Evolutionary conservation across 139 green algal species (phyloP).

Genomic region (Coccomyxa sp.): DNA sequence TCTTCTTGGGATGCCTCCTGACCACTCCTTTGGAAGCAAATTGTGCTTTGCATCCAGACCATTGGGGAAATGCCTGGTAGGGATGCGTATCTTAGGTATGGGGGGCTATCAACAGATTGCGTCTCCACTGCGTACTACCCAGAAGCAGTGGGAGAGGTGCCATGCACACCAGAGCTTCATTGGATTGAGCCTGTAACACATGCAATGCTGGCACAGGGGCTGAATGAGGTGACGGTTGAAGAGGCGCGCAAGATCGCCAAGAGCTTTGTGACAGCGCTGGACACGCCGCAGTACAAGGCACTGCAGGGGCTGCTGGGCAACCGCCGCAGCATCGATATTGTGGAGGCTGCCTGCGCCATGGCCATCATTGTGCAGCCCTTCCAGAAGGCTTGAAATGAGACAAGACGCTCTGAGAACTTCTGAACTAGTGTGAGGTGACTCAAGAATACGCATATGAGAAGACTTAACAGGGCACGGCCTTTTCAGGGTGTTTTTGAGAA

Average conservation of each 20-base stretch:
- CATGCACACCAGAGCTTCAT: background rate
- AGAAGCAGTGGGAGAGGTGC: background rate
- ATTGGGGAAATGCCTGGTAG: too few species aligned
- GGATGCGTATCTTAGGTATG: too few species aligned
- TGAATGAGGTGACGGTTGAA: background rate
- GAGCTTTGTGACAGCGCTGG: background rate
- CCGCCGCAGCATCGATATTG: background rate
- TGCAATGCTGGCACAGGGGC: background rate
- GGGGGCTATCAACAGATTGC: too few species aligned
- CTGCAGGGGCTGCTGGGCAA: background rate
- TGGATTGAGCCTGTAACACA: background rate
- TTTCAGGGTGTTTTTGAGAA: too few species aligned
- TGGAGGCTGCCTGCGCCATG: background rate
- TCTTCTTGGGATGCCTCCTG: too few species aligned
- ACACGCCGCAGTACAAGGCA: background rate
- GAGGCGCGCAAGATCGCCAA: background rate
- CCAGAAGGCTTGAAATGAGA: background rate
- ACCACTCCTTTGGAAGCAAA: too few species aligned
- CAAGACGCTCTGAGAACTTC: too few species aligned
- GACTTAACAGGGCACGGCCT: too few species aligned
- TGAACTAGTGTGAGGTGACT: too few species aligned
- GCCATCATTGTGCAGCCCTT: conserved; percentile 2
- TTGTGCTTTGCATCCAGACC: too few species aligned
- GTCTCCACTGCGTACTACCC: background rate
- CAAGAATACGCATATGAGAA: too few species aligned